These are phyloP conservation scores for Oemleria cerasiformis DNA, from an alignment of 306 rosid species.

Conservation along the genomic window DNA sequence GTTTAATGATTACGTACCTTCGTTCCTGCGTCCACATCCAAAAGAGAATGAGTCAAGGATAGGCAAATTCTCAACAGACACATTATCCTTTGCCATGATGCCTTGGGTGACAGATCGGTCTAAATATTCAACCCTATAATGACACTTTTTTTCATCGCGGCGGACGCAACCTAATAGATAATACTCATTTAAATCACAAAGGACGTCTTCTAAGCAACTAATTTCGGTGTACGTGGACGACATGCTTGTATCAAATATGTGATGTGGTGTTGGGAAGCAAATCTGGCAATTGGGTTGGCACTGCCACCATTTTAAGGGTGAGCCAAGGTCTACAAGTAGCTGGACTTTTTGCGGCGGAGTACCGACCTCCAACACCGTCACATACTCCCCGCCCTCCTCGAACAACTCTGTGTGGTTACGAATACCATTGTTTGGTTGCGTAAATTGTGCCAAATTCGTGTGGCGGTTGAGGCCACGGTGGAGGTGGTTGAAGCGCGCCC, in stretches of 20 bases:
- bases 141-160: neutral
- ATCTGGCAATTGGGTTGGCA: neutral
- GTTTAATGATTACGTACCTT: neutral
- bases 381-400: slow-evolving; percentile 2
- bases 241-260: neutral
- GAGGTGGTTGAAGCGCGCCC: neutral
- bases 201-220: neutral
- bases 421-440: neutral
- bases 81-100: neutral
- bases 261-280: neutral
- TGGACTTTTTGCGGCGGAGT: neutral
- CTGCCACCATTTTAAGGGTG: neutral
- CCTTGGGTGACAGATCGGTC: neutral
- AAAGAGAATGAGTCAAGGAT: neutral
- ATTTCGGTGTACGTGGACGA: neutral
- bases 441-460: neutral
- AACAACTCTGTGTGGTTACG: neutral
- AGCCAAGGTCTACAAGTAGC: neutral
- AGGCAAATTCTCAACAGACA: neutral
- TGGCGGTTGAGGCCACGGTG: neutral
- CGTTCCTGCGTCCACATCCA: neutral
- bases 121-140: neutral
- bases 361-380: neutral
- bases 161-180: neutral
- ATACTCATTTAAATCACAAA: neutral